Conservation (phyloP, 2,329 filamentous ascomycete species). For the Pseudogymnoascus sp. region DNA sequence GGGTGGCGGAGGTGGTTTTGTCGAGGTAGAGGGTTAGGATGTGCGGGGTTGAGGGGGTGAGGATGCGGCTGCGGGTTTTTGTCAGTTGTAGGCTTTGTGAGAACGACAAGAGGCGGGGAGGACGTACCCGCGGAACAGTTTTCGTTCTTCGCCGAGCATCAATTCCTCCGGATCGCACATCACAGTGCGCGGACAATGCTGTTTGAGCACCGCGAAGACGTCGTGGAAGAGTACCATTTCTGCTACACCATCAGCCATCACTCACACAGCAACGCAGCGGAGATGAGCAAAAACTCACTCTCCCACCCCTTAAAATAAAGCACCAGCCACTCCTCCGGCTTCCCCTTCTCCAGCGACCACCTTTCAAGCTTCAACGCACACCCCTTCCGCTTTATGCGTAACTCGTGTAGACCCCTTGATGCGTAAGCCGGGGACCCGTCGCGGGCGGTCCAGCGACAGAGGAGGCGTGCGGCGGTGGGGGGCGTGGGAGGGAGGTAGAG, state of each 20-base stretch:
- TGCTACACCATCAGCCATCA: slow-evolving; percentile 20
- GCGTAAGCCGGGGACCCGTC: slow-evolving; percentile 33
- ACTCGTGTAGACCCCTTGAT: slow-evolving; percentile 43
- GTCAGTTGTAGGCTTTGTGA: too few species aligned
- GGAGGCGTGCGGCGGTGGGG: slow-evolving; percentile 21
- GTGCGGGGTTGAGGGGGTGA: slow-evolving; percentile 28
- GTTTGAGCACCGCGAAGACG: slow-evolving; percentile 48
- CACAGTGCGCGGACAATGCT: slow-evolving; percentile 37
- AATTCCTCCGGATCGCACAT: slow-evolving; percentile 39
- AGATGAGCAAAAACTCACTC: slow-evolving; percentile 41
- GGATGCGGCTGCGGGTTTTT: not conserved
- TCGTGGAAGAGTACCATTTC: slow-evolving; percentile 53
- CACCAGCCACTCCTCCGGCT: slow-evolving; percentile 44
- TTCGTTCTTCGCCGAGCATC: slow-evolving; percentile 38
- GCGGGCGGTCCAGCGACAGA: slow-evolving; percentile 27
- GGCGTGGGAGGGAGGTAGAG: slow-evolving; percentile 39
- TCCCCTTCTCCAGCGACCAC: slow-evolving; percentile 38
- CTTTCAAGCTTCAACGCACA: slow-evolving; percentile 42
- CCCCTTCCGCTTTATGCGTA: slow-evolving; percentile 42
- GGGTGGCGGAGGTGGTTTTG: slow-evolving; percentile 36
- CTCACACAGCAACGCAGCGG: not conserved
- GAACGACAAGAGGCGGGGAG: not conserved
- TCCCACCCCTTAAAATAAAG: slow-evolving; percentile 53
- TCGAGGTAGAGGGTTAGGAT: slow-evolving; percentile 47
- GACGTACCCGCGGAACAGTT: slow-evolving; percentile 48